Base-by-base conservation (phyloP, 345 rosid genomes). In the Trapa incisa region DNA sequence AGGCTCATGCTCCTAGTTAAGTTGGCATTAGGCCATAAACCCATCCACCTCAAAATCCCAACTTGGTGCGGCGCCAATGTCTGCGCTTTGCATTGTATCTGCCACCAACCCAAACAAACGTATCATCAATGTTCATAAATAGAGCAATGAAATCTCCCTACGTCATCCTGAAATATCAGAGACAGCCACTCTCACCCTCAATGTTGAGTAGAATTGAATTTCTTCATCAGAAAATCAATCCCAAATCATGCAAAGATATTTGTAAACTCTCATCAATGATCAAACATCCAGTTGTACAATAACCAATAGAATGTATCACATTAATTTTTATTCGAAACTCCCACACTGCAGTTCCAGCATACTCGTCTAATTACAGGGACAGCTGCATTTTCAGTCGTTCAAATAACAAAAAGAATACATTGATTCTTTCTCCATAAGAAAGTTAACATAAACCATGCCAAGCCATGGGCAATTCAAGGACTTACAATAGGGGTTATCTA, bases 31-130 rank as follows among this genome's bases (percentile, higher is more conserved):
- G 17, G 32, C 22, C 47, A 43, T 3, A 43, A 22, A 16, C 36
- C 29, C 11, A 22, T 32, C 70, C 67, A 47, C 37, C 74, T 72
- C 56, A 72, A 61, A 72, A 72, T 37, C 74, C 74, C 16, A 72
- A 41, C 70, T 72, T 72, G 70, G 74, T 72, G 65, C 74, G 69
- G 60, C 74, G 74, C 74, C 74, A 72, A 54, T 72, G 74, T 70
- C 74, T 72, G 57, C 74, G 74, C 70, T 72, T 72, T 10, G 74
- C 74, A 48, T 72, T 72, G 65, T 72, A 72, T 70, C 74, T 72
- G 70, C 37, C 41, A 52, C 22, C 42, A 38, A 56, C 53, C 43
- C 11, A 52, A 32, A 66, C 17, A 66, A 43, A 7, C 37, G 36
- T 29, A 22, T 43, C 13, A 42, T 65, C 50, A 65, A 22, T 42